Evolutionary conservation across 495 filamentous ascomycete species (phyloP).

Genomic region (Aspergillus homomorphus): DNA sequence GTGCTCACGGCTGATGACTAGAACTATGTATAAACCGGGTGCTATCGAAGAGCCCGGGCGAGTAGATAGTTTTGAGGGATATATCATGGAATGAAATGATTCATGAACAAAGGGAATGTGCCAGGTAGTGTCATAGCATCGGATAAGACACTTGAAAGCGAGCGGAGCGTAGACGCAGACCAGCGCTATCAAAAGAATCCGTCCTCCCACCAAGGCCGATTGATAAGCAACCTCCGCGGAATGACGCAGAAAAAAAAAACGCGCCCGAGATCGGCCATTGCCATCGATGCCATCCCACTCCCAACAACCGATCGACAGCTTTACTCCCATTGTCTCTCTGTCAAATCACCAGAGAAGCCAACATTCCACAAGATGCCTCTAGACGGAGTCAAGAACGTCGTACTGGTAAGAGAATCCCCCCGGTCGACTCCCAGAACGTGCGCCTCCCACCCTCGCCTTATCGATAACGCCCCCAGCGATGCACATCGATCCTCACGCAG

Average conservation of each 20-base stretch:
- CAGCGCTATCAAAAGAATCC: too few species aligned
- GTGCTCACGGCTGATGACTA: neutral
- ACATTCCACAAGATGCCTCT: constrained; percentile 39
- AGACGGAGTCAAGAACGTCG: constrained; percentile 51
- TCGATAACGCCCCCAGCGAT: constrained; percentile 38
- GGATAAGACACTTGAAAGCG: too few species aligned
- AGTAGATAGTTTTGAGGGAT: neutral
- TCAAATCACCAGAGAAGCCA: neutral
- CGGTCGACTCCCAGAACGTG: constrained; percentile 9
- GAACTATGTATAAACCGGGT: neutral
- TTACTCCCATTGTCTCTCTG: neutral
- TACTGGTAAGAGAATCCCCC: constrained; percentile 38
- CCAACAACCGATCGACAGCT: neutral
- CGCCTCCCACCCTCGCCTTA: constrained; percentile 35
- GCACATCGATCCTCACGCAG: neutral
- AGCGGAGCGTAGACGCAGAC: too few species aligned
- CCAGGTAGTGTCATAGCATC: too few species aligned
- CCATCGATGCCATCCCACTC: constrained; percentile 15
- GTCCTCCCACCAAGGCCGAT: constrained; percentile 22
- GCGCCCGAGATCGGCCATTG: constrained; percentile 32
- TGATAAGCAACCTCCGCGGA: constrained; percentile 42
- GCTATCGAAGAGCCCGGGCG: neutral
- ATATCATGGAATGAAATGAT: neutral
- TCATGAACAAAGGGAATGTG: neutral
- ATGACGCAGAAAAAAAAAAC: constrained; percentile 26